Conservation (phyloP, 495 filamentous ascomycete genomes). For the Aspergillus funiculosus region DNA sequence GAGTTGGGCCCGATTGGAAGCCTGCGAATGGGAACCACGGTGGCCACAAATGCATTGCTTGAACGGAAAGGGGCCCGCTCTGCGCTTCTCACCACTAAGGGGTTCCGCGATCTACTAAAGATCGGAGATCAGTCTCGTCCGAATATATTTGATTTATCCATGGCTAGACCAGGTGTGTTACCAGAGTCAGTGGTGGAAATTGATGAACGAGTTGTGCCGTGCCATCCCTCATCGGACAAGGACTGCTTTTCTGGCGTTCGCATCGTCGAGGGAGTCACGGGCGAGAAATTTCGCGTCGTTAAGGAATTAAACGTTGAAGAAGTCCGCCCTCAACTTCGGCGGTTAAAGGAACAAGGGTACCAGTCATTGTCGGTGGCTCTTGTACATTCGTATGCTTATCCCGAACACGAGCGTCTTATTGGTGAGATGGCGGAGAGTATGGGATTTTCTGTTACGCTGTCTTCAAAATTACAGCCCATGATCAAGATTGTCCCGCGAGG, state of each 20-base stretch:
- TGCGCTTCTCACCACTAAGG: slow-evolving; percentile 84
- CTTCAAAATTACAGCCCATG: slow-evolving; percentile 75
- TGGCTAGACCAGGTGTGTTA: slow-evolving; percentile 71
- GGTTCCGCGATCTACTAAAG: slow-evolving; percentile 85
- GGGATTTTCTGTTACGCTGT: slow-evolving; percentile 54
- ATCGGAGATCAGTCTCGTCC: slow-evolving; percentile 83
- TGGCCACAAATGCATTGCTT: slow-evolving; percentile 85
- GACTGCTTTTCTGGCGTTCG: slow-evolving; percentile 47
- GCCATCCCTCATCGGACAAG: slow-evolving; percentile 51
- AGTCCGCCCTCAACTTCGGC: slow-evolving; percentile 39
- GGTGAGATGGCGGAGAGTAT: slow-evolving; percentile 44
- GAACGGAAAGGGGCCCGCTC: slow-evolving; percentile 93
- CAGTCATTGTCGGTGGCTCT: slow-evolving; percentile 49
- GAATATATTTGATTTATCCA: slow-evolving; percentile 77
- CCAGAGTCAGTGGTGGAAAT: slow-evolving; percentile 74
- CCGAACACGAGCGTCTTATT: slow-evolving; percentile 47
- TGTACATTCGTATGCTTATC: slow-evolving; percentile 51
- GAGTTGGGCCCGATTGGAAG: slow-evolving; percentile 79
- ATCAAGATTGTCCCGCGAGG: slow-evolving; percentile 69
- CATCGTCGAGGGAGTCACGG: slow-evolving; percentile 43
- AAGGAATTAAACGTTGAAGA: slow-evolving; percentile 34
- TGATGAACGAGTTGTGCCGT: slow-evolving; percentile 61
- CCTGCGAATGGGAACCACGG: slow-evolving; percentile 85
- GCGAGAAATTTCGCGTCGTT: slow-evolving; percentile 48
- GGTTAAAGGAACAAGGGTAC: slow-evolving; percentile 41